Evolutionary conservation across 2,329 filamentous ascomycete species (phyloP).

Genomic region (Exophiala aquamarina): DNA sequence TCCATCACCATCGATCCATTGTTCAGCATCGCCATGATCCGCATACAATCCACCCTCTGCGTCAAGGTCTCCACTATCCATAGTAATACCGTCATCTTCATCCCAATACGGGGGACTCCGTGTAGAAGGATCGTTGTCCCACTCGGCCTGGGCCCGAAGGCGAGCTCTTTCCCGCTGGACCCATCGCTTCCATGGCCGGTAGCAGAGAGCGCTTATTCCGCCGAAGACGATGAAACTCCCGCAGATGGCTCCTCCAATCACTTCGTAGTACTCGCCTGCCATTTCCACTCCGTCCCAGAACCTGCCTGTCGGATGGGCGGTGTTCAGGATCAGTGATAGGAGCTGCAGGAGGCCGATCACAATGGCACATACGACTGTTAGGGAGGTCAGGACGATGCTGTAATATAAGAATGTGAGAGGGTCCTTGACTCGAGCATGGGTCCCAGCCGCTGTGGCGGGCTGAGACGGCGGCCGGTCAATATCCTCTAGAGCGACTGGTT

Average conservation of each 20-base stretch:
- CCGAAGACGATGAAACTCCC: slow-evolving; percentile 80
- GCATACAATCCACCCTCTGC: not conserved
- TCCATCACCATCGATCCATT: slow-evolving; percentile 6
- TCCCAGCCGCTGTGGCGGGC: slow-evolving; percentile 19
- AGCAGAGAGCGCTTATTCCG: slow-evolving; percentile 68
- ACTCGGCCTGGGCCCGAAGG: slow-evolving; percentile 6
- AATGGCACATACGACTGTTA: slow-evolving; percentile 80
- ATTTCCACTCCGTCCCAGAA: slow-evolving; percentile 88
- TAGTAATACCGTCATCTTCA: not conserved
- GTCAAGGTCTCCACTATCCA: not conserved
- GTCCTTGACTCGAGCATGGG: slow-evolving; percentile 67
- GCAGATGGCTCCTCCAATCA: slow-evolving; percentile 84
- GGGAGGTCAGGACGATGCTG: slow-evolving; percentile 78
- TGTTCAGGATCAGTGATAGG: slow-evolving; percentile 73
- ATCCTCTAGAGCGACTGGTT: slow-evolving; percentile 11
- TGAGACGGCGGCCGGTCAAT: slow-evolving; percentile 3
- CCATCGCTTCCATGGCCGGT: slow-evolving; percentile 73
- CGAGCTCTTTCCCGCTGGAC: slow-evolving; percentile 43
- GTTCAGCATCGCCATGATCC: slow-evolving; percentile 7
- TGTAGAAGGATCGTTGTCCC: no score
- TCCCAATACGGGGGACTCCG: not conserved
- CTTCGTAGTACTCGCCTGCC: slow-evolving; percentile 77
- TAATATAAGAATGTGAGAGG: slow-evolving; percentile 91
- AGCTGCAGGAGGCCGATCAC: slow-evolving; percentile 86
- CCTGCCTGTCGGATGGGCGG: slow-evolving; percentile 58